Evolutionary conservation across 495 filamentous ascomycete genomes (phyloP), one percentile per base, ranked within the genome.

Genomic region (Ramalina intermedia): DNA sequence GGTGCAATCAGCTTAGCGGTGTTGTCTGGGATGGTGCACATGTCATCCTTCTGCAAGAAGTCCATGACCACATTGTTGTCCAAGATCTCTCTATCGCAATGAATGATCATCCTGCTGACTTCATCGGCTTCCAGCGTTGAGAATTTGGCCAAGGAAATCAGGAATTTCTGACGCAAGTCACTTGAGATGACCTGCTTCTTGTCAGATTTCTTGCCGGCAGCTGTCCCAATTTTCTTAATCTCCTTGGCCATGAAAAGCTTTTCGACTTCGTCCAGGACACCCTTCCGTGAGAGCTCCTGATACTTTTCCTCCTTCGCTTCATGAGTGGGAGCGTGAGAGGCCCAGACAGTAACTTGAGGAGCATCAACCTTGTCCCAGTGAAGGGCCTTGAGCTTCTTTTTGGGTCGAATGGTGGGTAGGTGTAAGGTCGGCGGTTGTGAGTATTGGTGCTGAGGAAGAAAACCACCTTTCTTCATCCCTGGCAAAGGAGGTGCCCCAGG

Each of bases 331-430:
- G 84, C 78, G 62, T 94, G 86, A 14, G 78, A 69, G 37, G 91
- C 91, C 93, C 93, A 98, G 52, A 96, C 86, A 33, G 91, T 96
- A 36, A 90, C 86, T 61, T 94, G 81, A 14, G 87, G 85, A 45
- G 87, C 74, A 64, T 98, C 91, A 36, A 98, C 84, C 67, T 98
- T 98, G 61, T 98, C 91, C 91, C 91, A 98, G 69, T 98, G 91
- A 52, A 98, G 75, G 35, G 91, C 89, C 76, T 98, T 98, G 58
- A 98, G 84, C 67, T 96, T 98, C 80, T 93, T 96, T 75, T 95
- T 96, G 29, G 93, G 89, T 55, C 90, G 73, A 23, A 85, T 85
- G 55, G 85, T 83, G 26, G 87, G 76, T 59, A 86, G 69, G 38
- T 74, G 68, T 41, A 79, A 67, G 12, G 66, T 67, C 20, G 71